Base-by-base conservation (phyloP, 306 rosid genomes). In the Glycine tomentella region DNA sequence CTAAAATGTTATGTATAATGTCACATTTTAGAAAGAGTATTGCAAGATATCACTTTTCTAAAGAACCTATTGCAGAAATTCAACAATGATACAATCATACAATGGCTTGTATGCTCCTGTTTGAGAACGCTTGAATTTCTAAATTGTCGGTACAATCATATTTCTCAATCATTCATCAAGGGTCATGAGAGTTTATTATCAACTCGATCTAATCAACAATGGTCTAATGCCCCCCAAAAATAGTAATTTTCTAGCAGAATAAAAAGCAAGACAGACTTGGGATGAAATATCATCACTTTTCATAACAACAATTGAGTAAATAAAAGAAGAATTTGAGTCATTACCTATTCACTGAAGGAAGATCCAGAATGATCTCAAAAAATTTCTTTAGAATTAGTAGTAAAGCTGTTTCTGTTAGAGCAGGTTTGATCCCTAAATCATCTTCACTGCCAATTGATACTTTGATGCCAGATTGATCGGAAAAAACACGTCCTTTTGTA, bases 291-390 rank as follows among this genome's bases (percentile, higher is more conserved):
- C 66, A 44, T 14, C 14, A 4, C 48, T 44, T 33, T 50, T 45
- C 13, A 0, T 0, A 45, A 55, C 64, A 68, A 50, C 9, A 51
- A 67, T 38, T 61, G 33, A 65, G 80, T 55, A 53, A 12, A 59
- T 25, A 77, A 59, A 53, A 25, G 31, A 25, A n/a, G 33, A 67
- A 62, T 9, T 74, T 38, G 46, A 48, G 15, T 6, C 44, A 59
- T 48, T 85, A 95, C 99, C 99, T 92, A 90, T 92, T 95, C 77
- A 95, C 91, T 0, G 89, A 59, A n/a, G 99, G 99, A 82, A 93
- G 91, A 82, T 92, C 77, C 90, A 95, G 86, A 84, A 93, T 77
- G 80, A 95, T 91, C 77, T 83, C 87, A 77, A 95, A 95, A 50
- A 93, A 75, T 89, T 90, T 93, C 84, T 87, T 91, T 73, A 95